phyloP scores from a whole-genome alignment of 495 filamentous ascomycete genomes.

The Penicillium alfredii region DNA sequence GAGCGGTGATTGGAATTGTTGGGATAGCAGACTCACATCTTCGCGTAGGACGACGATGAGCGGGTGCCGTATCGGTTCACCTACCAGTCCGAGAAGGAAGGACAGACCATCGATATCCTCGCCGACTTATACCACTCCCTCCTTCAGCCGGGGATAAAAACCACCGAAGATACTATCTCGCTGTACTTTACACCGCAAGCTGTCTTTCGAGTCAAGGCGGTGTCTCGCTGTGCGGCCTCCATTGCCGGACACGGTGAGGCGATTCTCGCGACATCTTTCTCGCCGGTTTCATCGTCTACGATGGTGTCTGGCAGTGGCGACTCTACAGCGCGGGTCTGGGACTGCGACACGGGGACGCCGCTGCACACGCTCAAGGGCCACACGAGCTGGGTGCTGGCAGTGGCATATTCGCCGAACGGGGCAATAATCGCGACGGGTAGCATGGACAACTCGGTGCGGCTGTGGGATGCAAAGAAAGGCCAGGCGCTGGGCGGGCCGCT shows the following conservation, averaged over 20 bases:
- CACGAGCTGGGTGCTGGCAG: conserved; percentile 85
- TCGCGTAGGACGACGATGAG: conserved; percentile 60
- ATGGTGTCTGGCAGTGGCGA: conserved; percentile 91
- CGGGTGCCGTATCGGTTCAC: conserved; percentile 86
- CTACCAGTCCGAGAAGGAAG: conserved; percentile 52
- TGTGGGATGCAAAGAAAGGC: conserved; percentile 87
- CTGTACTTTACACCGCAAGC: conserved; percentile 86
- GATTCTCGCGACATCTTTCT: conserved; percentile 86
- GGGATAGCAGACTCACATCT: no score
- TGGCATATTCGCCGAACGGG: conserved; percentile 81
- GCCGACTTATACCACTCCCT: conserved; percentile 71
- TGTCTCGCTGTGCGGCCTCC: conserved; percentile 80
- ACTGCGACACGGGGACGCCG: conserved; percentile 91
- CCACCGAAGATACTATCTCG: conserved; percentile 67
- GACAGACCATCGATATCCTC: conserved; percentile 52
- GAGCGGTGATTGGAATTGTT: no score
- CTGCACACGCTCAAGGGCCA: conserved; percentile 87
- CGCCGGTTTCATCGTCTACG: conserved; percentile 68
- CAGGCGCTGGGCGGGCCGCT: conserved; percentile 67
- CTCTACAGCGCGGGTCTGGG: conserved; percentile 87
- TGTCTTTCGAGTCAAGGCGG: conserved; percentile 88
- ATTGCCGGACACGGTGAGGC: conserved; percentile 90
- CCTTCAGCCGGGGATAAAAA: conserved; percentile 56
- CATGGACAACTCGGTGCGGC: conserved; percentile 85
- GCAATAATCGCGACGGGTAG: conserved; percentile 80